Evolutionary conservation across 139 green algal genomes (phyloP).

Genomic region (Coccomyxa sp.): DNA sequence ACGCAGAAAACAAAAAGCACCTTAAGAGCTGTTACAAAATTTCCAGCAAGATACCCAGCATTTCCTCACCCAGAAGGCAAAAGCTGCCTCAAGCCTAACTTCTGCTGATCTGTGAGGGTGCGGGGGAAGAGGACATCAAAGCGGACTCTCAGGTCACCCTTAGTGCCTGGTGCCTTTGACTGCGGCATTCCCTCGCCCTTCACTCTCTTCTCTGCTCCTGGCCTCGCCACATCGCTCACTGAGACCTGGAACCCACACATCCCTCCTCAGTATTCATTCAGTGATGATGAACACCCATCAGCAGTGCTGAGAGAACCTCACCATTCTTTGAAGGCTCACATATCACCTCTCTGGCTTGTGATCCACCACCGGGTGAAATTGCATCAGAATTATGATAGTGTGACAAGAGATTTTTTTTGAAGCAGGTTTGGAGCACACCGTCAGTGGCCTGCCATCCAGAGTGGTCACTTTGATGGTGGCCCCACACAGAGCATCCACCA

Average conservation of each 20-base stretch:
- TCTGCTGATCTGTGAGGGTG: conserved; percentile 34
- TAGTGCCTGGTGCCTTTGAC: conserved; percentile 52
- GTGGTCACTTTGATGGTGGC: conserved; percentile 24
- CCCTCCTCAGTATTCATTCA: neutral
- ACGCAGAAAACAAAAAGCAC: too few relatives aligned
- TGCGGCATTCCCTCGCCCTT: conserved; percentile 79
- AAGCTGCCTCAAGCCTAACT: conserved; percentile 15
- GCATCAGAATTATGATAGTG: neutral
- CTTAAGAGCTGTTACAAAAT: too few relatives aligned
- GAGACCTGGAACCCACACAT: neutral
- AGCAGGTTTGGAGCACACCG: conserved; percentile 19
- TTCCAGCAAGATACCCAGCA: too few relatives aligned
- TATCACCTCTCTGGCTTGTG: neutral
- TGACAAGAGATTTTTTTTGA: neutral
- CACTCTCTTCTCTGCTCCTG: conserved; percentile 30
- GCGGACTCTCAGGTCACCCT: conserved; percentile 70
- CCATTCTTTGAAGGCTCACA: neutral
- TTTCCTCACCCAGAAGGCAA: conserved; percentile 19
- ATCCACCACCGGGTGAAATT: neutral
- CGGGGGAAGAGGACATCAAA: conserved; percentile 54
- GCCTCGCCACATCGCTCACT: conserved; percentile 16
- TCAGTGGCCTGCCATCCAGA: conserved; percentile 58
- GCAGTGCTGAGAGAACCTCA: neutral
- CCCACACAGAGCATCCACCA: conserved; percentile 55
- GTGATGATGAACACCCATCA: neutral